Evolutionary conservation across 2,329 filamentous ascomycete genomes (phyloP).

Genomic region (Nakataea oryzae): DNA sequence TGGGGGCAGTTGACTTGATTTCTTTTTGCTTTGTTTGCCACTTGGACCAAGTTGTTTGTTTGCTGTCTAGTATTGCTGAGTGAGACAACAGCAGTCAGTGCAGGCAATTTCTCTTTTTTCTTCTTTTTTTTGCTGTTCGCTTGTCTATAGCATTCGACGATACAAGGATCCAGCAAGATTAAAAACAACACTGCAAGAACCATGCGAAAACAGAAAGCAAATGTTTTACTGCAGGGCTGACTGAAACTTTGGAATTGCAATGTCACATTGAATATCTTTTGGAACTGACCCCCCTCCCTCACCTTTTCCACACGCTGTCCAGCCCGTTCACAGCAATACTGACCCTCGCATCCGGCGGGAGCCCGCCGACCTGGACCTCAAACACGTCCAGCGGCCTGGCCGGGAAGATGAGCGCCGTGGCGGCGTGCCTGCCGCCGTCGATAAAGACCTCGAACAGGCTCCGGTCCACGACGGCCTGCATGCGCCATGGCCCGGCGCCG

Average conservation of each 20-base stretch:
- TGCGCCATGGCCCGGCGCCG: constrained; percentile 6
- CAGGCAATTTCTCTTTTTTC: no score
- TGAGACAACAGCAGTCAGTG: no score
- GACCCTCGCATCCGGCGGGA: neutral
- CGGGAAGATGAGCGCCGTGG: constrained; percentile 40
- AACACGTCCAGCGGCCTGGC: neutral
- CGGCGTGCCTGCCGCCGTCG: constrained; percentile 36
- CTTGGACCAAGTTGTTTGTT: neutral
- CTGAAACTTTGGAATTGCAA: no score
- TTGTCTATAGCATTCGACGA: no score
- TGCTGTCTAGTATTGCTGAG: no score
- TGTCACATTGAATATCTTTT: no score
- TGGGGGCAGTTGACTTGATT: neutral
- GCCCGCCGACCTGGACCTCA: neutral
- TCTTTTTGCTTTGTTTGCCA: neutral
- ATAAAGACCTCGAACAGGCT: constrained; percentile 45
- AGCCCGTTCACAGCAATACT: neutral
- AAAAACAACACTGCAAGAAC: no score
- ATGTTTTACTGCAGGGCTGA: no score
- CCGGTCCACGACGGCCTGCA: constrained; percentile 42
- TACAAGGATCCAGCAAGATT: no score
- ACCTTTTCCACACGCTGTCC: neutral
- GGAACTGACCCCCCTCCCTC: no score
- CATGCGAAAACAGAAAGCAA: no score
- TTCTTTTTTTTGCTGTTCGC: no score